phyloP scores from a whole-genome alignment of 2,329 filamentous ascomycete species.

The Ceratocystiopsis sp. region DNA sequence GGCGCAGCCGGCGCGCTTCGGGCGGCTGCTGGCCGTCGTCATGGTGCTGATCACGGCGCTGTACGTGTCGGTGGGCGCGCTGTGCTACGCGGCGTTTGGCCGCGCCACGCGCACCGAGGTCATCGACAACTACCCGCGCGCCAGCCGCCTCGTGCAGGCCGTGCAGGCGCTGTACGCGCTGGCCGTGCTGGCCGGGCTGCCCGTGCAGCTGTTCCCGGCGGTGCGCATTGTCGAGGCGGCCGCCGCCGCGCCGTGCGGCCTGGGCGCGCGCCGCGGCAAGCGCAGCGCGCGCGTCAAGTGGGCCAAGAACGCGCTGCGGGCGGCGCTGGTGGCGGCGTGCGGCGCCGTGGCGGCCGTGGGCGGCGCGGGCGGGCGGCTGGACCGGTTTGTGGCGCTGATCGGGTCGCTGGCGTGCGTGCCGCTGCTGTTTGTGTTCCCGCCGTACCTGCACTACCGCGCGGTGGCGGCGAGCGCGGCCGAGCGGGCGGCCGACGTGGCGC shows the following conservation, averaged over 20 bases:
- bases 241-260: conserved; percentile 6
- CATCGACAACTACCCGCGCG: conserved; percentile 60
- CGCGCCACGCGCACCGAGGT: conserved; percentile 52
- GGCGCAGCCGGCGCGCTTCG: conserved; percentile 51
- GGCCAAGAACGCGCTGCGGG: conserved; percentile 56
- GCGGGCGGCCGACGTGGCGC: conserved; percentile 40
- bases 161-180: conserved; percentile 61
- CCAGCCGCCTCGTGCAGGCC: conserved; percentile 53
- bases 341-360: conserved; percentile 45
- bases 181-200: conserved; percentile 55
- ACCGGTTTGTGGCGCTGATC: conserved; percentile 59
- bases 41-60: conserved; percentile 59
- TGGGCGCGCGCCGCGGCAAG: conserved; percentile 42
- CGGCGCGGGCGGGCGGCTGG: conserved; percentile 41
- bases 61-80: conserved; percentile 54
- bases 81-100: conserved; percentile 62
- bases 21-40: conserved; percentile 45
- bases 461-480: conserved; percentile 35
- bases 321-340: conserved; percentile 37
- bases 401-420: conserved; percentile 60
- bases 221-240: conserved; percentile 52
- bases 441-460: conserved; percentile 52
- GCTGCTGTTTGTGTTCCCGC: conserved; percentile 61
- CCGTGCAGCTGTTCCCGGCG: conserved; percentile 60
- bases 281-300: conserved; percentile 49